phyloP scores from a whole-genome alignment of 495 filamentous ascomycete genomes.

The Tetracladium setigerum region DNA sequence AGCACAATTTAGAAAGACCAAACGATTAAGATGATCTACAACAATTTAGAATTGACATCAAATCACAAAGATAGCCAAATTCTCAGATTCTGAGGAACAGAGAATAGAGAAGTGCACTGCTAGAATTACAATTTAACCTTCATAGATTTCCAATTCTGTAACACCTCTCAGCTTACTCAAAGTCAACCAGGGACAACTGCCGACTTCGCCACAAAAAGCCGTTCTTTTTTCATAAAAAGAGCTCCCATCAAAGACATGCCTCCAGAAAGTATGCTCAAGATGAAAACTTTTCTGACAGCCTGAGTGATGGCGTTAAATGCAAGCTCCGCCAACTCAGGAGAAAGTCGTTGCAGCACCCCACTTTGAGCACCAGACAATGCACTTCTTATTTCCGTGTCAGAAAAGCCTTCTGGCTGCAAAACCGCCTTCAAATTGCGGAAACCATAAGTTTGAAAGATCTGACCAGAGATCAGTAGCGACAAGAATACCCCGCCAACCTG shows the following conservation, averaged over 20 bases:
- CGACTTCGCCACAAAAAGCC: constrained; percentile 32
- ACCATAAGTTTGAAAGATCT: constrained; percentile 37
- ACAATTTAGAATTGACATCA: too few species aligned
- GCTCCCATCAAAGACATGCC: constrained; percentile 31
- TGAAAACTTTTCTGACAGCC: constrained; percentile 39
- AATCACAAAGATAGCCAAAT: too few species aligned
- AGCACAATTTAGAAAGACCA: too few species aligned
- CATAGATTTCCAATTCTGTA: too few species aligned
- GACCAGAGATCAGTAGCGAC: constrained; percentile 40
- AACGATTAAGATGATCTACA: too few species aligned
- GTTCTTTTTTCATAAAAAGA: constrained; percentile 42
- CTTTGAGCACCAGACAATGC: constrained; percentile 37
- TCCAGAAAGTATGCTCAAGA: constrained; percentile 37
- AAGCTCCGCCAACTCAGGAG: constrained; percentile 20
- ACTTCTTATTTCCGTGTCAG: constrained; percentile 30
- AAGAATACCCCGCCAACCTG: constrained; percentile 41
- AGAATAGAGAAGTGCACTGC: too few species aligned
- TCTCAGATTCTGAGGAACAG: too few species aligned
- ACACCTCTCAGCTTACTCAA: too few species aligned
- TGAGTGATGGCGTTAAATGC: constrained; percentile 37
- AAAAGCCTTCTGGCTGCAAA: constrained; percentile 14
- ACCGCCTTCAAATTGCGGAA: constrained; percentile 27
- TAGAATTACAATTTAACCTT: too few species aligned
- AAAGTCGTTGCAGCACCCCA: constrained; percentile 27
- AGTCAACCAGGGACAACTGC: too few species aligned